Base-by-base conservation (phyloP, 495 filamentous ascomycete species). In the Penicillium roqueforti region DNA sequence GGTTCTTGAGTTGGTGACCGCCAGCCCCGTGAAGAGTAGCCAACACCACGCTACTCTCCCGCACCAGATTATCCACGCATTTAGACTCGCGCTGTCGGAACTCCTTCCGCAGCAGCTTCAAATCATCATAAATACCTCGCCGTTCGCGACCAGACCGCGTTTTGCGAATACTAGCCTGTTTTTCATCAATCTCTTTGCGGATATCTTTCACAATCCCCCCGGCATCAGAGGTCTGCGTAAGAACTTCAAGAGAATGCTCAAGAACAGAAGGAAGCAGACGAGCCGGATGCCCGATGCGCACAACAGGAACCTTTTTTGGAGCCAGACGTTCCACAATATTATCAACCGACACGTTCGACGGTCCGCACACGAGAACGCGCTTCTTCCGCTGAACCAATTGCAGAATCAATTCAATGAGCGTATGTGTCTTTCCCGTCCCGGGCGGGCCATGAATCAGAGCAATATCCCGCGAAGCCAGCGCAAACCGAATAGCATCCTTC, bases 341-440 rank as follows among this genome's bases (percentile, higher is more conserved):
- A 75, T 99, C 93, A 2, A 97, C 93, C 0, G 89, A 92, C 46
- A 99, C 90, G 65, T 99, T 99, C 9, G 89, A 95, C 0, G 93
- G 93, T 0, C 93, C 93, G 65, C 93, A 99, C 18, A 99, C 92
- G 3, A 99, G 80, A 14, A 97, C 72, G 1, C 91, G 82, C 38
- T 82, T 79, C 13, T 85, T 83, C 5, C 80, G 80, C 47, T 76
- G 83, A 26, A 93, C 73, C 57, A 97, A 71, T 60, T 99, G 93
- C 26, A 92, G 77, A 51, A 97, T 95, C 18, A 97, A 76, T 65
- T 99, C 93, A 47, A 99, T 93, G 22, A 99, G 73, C 0, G 95
- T 99, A 68, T 97, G 92, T 0, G 93, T 99, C 62, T 99, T 99
- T 22, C 93, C 93, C 0, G 93, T 99, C 6, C 93, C 93, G 1